Base-by-base conservation (phyloP, 805 yeast species). In the Wickerhamomyces queroliae region DNA sequence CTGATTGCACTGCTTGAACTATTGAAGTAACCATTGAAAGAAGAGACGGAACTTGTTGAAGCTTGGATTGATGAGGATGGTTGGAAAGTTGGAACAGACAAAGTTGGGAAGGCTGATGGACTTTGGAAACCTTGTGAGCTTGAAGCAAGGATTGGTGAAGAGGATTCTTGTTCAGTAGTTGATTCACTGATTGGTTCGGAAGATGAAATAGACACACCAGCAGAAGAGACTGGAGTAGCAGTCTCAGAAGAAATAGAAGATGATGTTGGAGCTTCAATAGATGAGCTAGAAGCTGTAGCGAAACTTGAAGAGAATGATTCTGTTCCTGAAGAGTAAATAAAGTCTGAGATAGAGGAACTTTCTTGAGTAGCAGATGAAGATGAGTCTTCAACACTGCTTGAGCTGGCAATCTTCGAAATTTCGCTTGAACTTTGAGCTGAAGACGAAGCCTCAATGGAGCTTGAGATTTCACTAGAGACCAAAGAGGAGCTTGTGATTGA, bases 171-270 rank as follows among this genome's bases (percentile, higher is more conserved):
- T n/a, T n/a, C n/a, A n/a, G n/a, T n/a, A n/a, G n/a, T n/a, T n/a
- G n/a, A n/a, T n/a, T n/a, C n/a, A n/a, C n/a, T n/a, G n/a, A n/a
- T n/a, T n/a, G n/a, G n/a, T n/a, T n/a, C n/a, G n/a, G n/a, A n/a
- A n/a, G n/a, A n/a, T n/a, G n/a, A n/a, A n/a, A n/a, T n/a, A 19
- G n/a, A 16, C 7, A 15, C 9, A 34, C 7, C 12, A 32, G 62
- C 52, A 36, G 64, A 59, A 22, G 44, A 37, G 33, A 46, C 41
- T 36, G 65, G 55, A 37, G 57, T 35, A 39, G 33, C 12, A 12
- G 32, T 25, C 5, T 19, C 13, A 16, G 21, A 18, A 5, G 32
- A 25, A 19, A 18, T 18, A 7, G 34, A 7, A 9, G 28, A 22
- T 2, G 30, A 4, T 2, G n/a, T 11, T 22, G 34, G 23, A 15